Evolutionary conservation across 176 grass and related monocot genomes (phyloP).

Genomic region (Cenchrus purpureus): DNA sequence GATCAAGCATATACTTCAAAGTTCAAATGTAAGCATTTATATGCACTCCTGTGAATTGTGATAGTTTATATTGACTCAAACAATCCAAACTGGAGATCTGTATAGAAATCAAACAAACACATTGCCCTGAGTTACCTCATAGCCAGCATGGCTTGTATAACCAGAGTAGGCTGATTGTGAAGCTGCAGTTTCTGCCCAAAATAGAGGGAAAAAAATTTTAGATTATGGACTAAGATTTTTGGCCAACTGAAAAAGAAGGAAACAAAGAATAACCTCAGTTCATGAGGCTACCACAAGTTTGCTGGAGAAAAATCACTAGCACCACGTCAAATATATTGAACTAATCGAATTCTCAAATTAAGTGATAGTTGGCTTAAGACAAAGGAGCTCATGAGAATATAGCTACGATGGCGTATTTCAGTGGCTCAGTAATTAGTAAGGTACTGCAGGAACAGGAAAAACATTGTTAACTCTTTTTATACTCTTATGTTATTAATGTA

Average conservation of each 20-base stretch:
- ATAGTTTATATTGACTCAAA: constrained; percentile 3
- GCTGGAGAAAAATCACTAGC: not conserved
- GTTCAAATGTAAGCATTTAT: not conserved
- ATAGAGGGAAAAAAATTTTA: constrained; percentile 32
- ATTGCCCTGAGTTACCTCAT: constrained; percentile 47
- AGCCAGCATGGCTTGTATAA: constrained; percentile 48
- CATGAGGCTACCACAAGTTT: not conserved
- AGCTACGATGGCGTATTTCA: not conserved
- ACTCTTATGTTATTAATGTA: not conserved
- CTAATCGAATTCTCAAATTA: not conserved
- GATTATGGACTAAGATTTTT: constrained; percentile 21
- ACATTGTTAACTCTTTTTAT: not conserved
- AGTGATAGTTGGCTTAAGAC: not conserved
- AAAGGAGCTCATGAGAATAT: not conserved
- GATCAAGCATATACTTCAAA: constrained; percentile 9
- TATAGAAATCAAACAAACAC: not conserved
- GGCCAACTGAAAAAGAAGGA: not conserved
- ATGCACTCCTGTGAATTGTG: not conserved
- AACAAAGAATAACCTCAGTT: not conserved
- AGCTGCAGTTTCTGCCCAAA: constrained; percentile 15
- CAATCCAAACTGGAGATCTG: constrained; percentile 16
- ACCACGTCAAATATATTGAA: constrained; percentile 7
- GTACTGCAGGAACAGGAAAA: not conserved
- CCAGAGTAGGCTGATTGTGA: constrained; percentile 44
- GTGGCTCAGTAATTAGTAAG: not conserved